Conservation (phyloP, 208 protist genomes). For the Acanthamoeba divionensis region DNA sequence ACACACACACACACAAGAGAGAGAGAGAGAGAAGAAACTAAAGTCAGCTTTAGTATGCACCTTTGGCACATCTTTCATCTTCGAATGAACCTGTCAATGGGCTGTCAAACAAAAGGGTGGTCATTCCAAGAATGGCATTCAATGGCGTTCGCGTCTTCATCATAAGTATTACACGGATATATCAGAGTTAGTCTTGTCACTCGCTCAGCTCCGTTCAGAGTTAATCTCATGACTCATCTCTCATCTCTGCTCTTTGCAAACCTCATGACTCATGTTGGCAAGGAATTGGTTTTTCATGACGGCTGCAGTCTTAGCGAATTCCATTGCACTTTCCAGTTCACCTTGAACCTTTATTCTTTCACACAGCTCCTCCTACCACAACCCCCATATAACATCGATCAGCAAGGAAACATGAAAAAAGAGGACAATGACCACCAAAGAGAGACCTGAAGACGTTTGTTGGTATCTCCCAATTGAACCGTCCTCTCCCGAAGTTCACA, state of each 20-base stretch:
- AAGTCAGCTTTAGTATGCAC: too few species aligned
- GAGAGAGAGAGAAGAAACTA: too few species aligned
- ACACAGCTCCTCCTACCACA: not conserved
- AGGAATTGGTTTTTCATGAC: not conserved
- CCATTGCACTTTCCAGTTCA: not conserved
- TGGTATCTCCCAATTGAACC: not conserved
- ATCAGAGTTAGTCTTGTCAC: not conserved
- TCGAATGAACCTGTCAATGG: not conserved
- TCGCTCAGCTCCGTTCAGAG: too few species aligned
- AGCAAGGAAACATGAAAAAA: not conserved
- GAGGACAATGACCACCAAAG: not conserved
- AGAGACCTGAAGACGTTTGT: not conserved
- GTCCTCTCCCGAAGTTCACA: not conserved
- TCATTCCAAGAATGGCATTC: slow-evolving; percentile 7
- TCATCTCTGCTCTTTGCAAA: too few species aligned
- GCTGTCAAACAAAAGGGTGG: not conserved
- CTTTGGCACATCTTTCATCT: too few species aligned
- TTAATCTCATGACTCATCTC: too few species aligned
- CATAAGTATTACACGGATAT: not conserved
- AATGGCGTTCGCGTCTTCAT: not conserved
- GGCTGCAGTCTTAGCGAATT: not conserved
- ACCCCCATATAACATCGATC: not conserved
- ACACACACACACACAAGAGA: too few species aligned
- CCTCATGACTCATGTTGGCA: slow-evolving; percentile 9
- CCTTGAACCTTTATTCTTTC: not conserved